Evolutionary conservation across 2,329 filamentous ascomycete species (phyloP).

Genomic region (Aspergillus ochraceus): DNA sequence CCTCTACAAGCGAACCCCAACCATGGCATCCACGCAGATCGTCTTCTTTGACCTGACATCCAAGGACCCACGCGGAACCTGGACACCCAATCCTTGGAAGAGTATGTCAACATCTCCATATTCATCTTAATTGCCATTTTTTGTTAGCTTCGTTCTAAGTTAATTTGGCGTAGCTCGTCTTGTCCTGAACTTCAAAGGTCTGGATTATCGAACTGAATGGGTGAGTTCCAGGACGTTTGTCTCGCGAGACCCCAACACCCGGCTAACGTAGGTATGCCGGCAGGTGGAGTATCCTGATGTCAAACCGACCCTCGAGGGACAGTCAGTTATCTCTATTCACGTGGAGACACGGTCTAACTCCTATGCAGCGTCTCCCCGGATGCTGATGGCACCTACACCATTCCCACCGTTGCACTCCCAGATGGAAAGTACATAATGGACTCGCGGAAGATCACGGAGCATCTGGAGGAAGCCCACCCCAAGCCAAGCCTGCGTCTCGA

Average conservation of each 20-base stretch:
- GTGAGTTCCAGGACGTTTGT: neutral
- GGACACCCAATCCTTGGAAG: slow-evolving; percentile 73
- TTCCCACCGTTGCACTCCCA: neutral
- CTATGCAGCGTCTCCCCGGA: neutral
- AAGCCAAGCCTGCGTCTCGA: neutral
- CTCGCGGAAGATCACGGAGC: neutral
- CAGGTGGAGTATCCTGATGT: neutral
- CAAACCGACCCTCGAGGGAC: neutral
- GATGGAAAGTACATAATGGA: neutral
- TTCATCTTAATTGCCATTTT: neutral
- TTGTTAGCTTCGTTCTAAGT: neutral
- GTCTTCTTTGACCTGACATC: neutral
- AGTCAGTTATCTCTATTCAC: neutral
- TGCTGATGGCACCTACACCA: neutral
- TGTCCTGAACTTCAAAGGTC: neutral
- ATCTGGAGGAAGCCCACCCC: neutral
- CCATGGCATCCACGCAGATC: neutral
- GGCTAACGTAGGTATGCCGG: neutral
- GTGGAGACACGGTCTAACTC: neutral
- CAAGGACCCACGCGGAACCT: slow-evolving; percentile 30
- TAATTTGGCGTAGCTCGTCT: neutral
- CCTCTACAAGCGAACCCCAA: neutral
- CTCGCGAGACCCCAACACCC: neutral
- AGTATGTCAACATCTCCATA: slow-evolving; percentile 42
- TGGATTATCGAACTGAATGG: neutral